These are phyloP conservation scores for Metschnikowia arizonensis DNA, from an alignment of 805 yeast genomes.

Conservation along the genomic window DNA sequence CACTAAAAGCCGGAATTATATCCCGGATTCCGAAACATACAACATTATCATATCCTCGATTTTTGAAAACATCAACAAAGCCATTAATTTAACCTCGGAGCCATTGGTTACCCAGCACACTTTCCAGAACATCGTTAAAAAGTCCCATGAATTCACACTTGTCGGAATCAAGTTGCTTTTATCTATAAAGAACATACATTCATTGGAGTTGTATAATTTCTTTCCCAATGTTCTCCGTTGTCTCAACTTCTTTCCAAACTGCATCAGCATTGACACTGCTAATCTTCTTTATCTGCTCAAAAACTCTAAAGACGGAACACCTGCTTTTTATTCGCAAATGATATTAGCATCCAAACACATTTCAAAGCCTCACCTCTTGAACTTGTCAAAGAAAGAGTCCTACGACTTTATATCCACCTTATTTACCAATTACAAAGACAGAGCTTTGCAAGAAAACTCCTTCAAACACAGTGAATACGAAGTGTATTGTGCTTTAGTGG, in stretches of 20 bases:
- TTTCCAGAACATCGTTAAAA: slow-evolving; percentile 43
- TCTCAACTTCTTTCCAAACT: slow-evolving; percentile 26
- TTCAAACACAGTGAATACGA: slow-evolving; percentile 38
- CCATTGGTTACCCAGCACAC: slow-evolving; percentile 43
- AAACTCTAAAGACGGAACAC: slow-evolving; percentile 23
- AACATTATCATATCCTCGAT: slow-evolving; percentile 46
- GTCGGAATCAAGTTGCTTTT: slow-evolving; percentile 43
- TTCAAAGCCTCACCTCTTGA: slow-evolving; percentile 16
- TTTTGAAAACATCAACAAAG: slow-evolving; percentile 44
- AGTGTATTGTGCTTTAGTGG: slow-evolving; percentile 50
- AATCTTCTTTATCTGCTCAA: slow-evolving; percentile 24
- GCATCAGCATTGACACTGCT: slow-evolving; percentile 21
- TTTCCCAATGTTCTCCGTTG: slow-evolving; percentile 35
- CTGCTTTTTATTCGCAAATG: slow-evolving; percentile 33
- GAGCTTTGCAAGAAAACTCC: not conserved
- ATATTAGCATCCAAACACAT: slow-evolving; percentile 30
- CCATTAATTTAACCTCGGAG: slow-evolving; percentile 37
- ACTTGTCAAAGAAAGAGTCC: slow-evolving; percentile 15
- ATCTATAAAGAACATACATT: slow-evolving; percentile 40
- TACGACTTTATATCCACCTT: slow-evolving; percentile 27
- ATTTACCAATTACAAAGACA: slow-evolving; percentile 31
- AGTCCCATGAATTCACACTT: slow-evolving; percentile 42
- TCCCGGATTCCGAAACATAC: slow-evolving; percentile 56
- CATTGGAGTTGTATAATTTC: slow-evolving; percentile 29
- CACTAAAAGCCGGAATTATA: slow-evolving; percentile 23